These are phyloP conservation scores for Pythium apleroticum DNA, from an alignment of 352 stramenopile genomes.

Conservation along the genomic window DNA sequence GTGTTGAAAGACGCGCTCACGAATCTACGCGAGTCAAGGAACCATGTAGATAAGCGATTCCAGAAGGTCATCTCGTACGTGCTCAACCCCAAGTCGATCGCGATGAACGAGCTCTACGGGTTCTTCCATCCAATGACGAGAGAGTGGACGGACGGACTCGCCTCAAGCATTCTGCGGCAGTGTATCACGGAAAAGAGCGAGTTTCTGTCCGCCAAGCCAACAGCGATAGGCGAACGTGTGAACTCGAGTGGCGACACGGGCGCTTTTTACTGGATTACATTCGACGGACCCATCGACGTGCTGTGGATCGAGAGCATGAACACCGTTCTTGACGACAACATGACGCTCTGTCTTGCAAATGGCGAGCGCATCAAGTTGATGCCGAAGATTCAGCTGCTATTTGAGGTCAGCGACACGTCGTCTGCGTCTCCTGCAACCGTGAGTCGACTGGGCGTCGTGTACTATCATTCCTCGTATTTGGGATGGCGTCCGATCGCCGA, in stretches of 20 bases:
- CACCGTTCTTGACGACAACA: constrained; percentile 91
- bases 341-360: constrained; percentile 88
- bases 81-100: constrained; percentile 84
- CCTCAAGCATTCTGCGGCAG: constrained; percentile 63
- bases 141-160: constrained; percentile 84
- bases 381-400: constrained; percentile 89
- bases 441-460: constrained; percentile 90
- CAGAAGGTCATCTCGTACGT: constrained; percentile 56
- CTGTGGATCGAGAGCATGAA: constrained; percentile 89
- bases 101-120: constrained; percentile 79
- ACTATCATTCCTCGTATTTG: constrained; percentile 71
- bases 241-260: constrained; percentile 23
- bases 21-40: constrained; percentile 43
- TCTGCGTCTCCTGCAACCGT: constrained; percentile 92
- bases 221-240: constrained; percentile 6
- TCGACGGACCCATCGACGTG: constrained; percentile 80
- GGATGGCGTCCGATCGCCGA: constrained; percentile 68
- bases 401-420: constrained; percentile 90
- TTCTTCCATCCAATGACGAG: constrained; percentile 82
- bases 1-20: constrained; percentile 54
- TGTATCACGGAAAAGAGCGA: constrained; percentile 78
- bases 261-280: constrained; percentile 82
- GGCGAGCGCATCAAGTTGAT: constrained; percentile 87
- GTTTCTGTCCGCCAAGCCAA: constrained; percentile 27
- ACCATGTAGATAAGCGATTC: constrained; percentile 52